phyloP scores from a whole-genome alignment of 306 rosid genomes.

The Elaeagnus macrophylla region DNA sequence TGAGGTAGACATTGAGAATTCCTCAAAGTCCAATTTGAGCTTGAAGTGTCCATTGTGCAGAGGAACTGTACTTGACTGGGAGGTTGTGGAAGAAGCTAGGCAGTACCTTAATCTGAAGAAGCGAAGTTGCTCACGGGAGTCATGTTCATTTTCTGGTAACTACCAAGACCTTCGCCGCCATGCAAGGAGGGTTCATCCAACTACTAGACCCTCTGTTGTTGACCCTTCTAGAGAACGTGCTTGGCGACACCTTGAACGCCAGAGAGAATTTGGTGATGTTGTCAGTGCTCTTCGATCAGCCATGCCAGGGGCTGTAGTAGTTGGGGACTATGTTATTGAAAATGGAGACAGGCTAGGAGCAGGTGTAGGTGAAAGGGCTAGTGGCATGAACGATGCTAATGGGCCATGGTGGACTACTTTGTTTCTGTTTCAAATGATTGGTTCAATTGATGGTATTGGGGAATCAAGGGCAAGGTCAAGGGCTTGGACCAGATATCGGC shows the following conservation, averaged over 20 bases:
- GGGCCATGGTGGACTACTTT: conserved; percentile 66
- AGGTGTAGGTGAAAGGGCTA: conserved; percentile 33
- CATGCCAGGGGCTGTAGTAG: conserved; percentile 74
- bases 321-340: conserved; percentile 82
- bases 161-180: conserved; percentile 83
- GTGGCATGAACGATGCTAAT: conserved; percentile 31
- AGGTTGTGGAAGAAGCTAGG: conserved; percentile 79
- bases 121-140: conserved; percentile 81
- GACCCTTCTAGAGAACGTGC: conserved; percentile 80
- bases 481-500: conserved; percentile 67
- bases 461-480: conserved; percentile 62
- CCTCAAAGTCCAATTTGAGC: conserved; percentile 47
- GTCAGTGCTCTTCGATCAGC: conserved; percentile 86
- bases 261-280: conserved; percentile 82
- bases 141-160: conserved; percentile 76
- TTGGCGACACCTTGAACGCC: conserved; percentile 76
- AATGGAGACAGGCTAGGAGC: conserved; percentile 58
- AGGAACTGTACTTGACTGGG: conserved; percentile 72
- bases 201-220: conserved; percentile 57
- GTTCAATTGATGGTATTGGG: conserved; percentile 46
- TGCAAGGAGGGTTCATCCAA: conserved; percentile 84
- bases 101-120: conserved; percentile 74
- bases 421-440: conserved; percentile 75
- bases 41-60: conserved; percentile 83
- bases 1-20: conserved; percentile 51